Evolutionary conservation across 2,329 filamentous ascomycete species (phyloP), one percentile per base, ranked within the genome.

Genomic region (Fusarium buharicum): DNA sequence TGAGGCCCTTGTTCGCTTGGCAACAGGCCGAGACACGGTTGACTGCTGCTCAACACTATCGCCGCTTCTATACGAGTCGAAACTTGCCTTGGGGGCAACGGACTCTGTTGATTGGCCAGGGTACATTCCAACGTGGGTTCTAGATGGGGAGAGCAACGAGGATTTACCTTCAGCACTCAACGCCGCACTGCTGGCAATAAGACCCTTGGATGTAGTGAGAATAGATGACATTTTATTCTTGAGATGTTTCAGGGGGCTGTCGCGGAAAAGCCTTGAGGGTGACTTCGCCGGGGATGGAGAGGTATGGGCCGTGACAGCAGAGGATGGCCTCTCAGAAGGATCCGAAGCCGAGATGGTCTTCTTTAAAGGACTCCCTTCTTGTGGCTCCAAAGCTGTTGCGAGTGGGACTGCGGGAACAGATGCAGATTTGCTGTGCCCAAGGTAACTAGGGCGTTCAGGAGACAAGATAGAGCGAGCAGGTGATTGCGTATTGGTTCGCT

Each of bases 191-290:
- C 90, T 96, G 16, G 90, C 92, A 62, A 97, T 89, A 44, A 97
- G 85, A 13, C 90, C 91, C 74, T 91, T 94, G 4, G 93, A 95
- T 51, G 89, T 91, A 76, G 93, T 93, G 68, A 97, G 81, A 57
- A 97, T 93, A 10, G 93, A 96, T 41, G 94, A 96, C 43, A 98
- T 82, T 73, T 93, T 96, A 71, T 91, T 92, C 78, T 97, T 98
- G 24, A 95, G 93, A 47, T 95, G 92, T 75, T 93, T 97, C 56
- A 97, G 77, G 6, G 92, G 92, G 55, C 90, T 94, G 66, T 96
- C 93, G 8, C 83, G 81, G 68, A 85, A 81, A 44, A 73, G 78
- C 50, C 85, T 78, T 6, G 83, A 80, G 0, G 85, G 84, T 1
- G 86, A 87, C 66, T 86, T 87, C 3, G 78, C 74, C 62, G 83